Conservation (phyloP, 345 rosid species). For the Hevea brasiliensis region DNA sequence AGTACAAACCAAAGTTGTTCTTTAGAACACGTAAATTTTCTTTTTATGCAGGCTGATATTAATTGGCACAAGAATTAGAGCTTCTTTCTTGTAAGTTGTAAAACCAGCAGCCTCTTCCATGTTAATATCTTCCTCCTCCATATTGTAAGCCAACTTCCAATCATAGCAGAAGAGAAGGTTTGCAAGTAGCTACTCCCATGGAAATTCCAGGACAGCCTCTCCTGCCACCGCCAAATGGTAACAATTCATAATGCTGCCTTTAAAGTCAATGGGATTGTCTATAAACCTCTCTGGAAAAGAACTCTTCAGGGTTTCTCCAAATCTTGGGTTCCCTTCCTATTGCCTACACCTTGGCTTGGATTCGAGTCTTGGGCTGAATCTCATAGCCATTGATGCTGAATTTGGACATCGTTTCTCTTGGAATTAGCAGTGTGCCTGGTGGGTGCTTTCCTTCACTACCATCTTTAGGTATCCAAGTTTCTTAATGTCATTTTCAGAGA, state of each 20-base stretch:
- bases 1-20: no score
- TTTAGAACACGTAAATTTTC: no score
- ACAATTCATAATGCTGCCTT: slow-evolving; percentile 43
- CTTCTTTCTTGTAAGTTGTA: background rate
- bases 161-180: slow-evolving; percentile 42
- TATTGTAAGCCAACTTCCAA: slow-evolving; percentile 41
- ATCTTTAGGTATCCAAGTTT: slow-evolving; percentile 33
- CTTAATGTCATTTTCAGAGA: slow-evolving; percentile 31
- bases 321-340: slow-evolving; percentile 46
- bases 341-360: slow-evolving; percentile 45
- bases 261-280: slow-evolving; percentile 34
- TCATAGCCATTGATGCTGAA: slow-evolving; percentile 40
- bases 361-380: slow-evolving; percentile 36
- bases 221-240: slow-evolving; percentile 58
- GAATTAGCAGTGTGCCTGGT: slow-evolving; percentile 39
- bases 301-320: slow-evolving; percentile 44
- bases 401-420: slow-evolving; percentile 40
- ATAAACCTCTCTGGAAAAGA: slow-evolving; percentile 46
- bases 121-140: background rate
- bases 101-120: background rate
- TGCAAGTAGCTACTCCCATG: slow-evolving; percentile 34
- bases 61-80: background rate
- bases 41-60: background rate
- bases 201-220: slow-evolving; percentile 50
- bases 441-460: slow-evolving; percentile 58